Conservation (phyloP, 2,329 filamentous ascomycete genomes). For the Zymoseptoria brevis region DNA sequence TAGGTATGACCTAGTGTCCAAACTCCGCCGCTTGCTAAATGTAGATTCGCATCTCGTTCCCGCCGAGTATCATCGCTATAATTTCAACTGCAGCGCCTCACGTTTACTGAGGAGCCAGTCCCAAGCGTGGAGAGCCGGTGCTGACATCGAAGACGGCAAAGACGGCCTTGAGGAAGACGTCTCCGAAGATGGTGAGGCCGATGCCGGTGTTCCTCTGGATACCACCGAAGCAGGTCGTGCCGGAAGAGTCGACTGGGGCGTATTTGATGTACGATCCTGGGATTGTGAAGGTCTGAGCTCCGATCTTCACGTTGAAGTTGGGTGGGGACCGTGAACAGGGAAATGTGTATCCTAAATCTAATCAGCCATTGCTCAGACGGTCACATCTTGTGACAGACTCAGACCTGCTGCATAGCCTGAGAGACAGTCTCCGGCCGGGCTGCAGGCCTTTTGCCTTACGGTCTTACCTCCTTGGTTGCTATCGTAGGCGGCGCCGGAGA, state of each 20-base stretch:
- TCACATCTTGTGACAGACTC: too few species aligned
- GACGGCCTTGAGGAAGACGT: slow-evolving; percentile 63
- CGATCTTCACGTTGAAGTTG: slow-evolving; percentile 47
- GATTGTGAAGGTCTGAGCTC: slow-evolving; percentile 42
- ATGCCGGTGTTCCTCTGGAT: slow-evolving; percentile 58
- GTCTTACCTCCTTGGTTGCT: slow-evolving; percentile 35
- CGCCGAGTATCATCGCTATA: not conserved
- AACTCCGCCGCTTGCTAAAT: not conserved
- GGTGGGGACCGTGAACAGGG: slow-evolving; percentile 30
- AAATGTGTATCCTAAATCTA: too few species aligned
- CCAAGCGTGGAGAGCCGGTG: slow-evolving; percentile 33
- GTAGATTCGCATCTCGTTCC: not conserved
- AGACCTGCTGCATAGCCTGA: too few species aligned
- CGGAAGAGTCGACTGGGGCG: slow-evolving; percentile 34
- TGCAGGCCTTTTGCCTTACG: too few species aligned
- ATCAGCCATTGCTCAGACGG: too few species aligned
- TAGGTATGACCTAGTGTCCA: not conserved
- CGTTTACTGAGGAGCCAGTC: slow-evolving; percentile 35
- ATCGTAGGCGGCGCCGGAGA: slow-evolving; percentile 46
- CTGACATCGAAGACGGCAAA: slow-evolving; percentile 63
- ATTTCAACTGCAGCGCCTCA: not conserved
- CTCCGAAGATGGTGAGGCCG: slow-evolving; percentile 63
- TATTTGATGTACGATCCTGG: slow-evolving; percentile 51
- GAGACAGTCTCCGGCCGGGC: too few species aligned
- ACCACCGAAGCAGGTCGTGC: slow-evolving; percentile 60